Evolutionary conservation across 805 yeast genomes (phyloP).

Genomic region (Millerozyma acaciae): DNA sequence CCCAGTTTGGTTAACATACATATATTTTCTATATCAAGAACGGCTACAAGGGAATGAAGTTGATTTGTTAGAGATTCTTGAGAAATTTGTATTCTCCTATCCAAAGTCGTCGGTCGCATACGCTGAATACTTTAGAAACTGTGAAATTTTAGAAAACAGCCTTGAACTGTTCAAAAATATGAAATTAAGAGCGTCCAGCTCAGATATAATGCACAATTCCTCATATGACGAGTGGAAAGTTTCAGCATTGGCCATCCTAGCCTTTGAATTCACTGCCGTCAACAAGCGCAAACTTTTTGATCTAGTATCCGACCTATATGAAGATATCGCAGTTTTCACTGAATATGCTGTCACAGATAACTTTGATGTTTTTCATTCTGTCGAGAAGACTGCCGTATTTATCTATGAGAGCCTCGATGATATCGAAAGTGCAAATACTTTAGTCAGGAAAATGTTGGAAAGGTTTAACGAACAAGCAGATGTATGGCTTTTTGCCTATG

Average conservation of each 20-base stretch:
- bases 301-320: constrained; percentile 10
- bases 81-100: constrained; percentile 19
- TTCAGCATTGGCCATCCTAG: constrained; percentile 21
- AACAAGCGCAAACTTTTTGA: constrained; percentile 6
- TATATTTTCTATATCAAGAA: constrained; percentile 23
- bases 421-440: constrained; percentile 21
- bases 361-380: constrained; percentile 36
- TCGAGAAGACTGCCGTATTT: constrained; percentile 40
- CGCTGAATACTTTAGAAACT: constrained; percentile 22
- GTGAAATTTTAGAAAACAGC: constrained; percentile 10
- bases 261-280: constrained; percentile 10
- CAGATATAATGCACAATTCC: constrained; percentile 13
- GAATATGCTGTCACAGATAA: constrained; percentile 22
- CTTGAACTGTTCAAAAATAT: constrained; percentile 6
- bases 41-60: constrained; percentile 6
- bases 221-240: constrained; percentile 32
- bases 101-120: constrained; percentile 23
- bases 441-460: constrained; percentile 20
- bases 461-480: constrained; percentile 34
- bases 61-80: constrained; percentile 11
- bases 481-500: constrained; percentile 44
- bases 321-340: constrained; percentile 19
- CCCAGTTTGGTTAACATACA: constrained; percentile 25
- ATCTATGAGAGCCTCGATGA: constrained; percentile 28
- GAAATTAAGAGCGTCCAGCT: constrained; percentile 8